Base-by-base conservation (phyloP, 2,329 filamentous ascomycete species). In the Juglanconis sp. region DNA sequence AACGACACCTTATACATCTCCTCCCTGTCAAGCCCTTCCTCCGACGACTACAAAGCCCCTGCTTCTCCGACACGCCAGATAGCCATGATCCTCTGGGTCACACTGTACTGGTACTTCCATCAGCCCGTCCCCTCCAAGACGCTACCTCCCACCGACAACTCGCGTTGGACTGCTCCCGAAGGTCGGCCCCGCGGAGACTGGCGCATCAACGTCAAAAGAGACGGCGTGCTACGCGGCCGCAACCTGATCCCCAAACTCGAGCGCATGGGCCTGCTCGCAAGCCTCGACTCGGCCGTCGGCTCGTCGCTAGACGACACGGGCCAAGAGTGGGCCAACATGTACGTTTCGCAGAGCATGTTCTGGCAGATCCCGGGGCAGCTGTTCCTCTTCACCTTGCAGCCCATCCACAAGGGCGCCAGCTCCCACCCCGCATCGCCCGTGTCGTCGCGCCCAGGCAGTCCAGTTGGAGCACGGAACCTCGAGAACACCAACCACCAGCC, bases 71-170 rank as follows among this genome's bases (percentile, higher is more conserved):
- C 92, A 1, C 82, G 93, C 49, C 91, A 96, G 76, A 91, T 96
- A 62, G 94, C 94, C 66, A 92, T 97, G 91, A 96, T 97, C 89
- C 82, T 98, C 6, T 98, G 92, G 91, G 87, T 92, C 38, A 93
- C 92, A 1, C 79, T 98, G 47, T 96, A 92, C 79, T 98, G 94
- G 94, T 98, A 98, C 78, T 98, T 97, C 68, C 93, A 97, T 76
- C 91, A 96, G 73, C 83, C 87, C 1, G 83, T 88, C 67, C 94
- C 94, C 0, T 79, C 82, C 30, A 80, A 83, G 0, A 82, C 85
- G 53, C 70, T 95, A 38, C 80, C 81, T 17, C 38, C 65, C 10
- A 90, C 85, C 6, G 77, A 85, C 5, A 79, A 83, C 0, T 90
- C 87, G 1, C 83, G 81, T 65, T 72, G 80, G 60, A 94, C 92